Conservation (phyloP, 257 asterid species). For the Scutellaria baicalensis region DNA sequence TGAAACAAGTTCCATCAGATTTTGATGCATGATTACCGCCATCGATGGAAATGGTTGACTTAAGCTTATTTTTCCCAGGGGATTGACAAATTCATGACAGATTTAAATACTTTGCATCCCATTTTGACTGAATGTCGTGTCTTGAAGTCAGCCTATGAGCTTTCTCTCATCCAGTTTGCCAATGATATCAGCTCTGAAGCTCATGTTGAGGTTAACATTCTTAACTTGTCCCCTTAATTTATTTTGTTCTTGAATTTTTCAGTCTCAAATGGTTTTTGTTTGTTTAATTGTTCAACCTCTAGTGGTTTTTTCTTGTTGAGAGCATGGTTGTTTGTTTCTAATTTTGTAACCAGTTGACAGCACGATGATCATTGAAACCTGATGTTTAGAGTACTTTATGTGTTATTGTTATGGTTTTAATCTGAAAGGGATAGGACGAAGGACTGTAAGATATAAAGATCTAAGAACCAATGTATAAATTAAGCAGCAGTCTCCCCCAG, state of each 20-base stretch:
- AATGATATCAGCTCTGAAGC: slow-evolving; percentile 99
- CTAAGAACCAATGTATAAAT: not conserved
- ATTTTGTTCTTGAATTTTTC: not conserved
- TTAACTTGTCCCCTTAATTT: slow-evolving; percentile 3
- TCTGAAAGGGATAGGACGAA: not conserved
- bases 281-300: slow-evolving; percentile 6
- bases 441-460: too few species aligned
- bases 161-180: slow-evolving; percentile 85
- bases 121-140: slow-evolving; percentile 96
- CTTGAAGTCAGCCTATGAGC: slow-evolving; percentile 65
- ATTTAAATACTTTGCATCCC: slow-evolving; percentile 70
- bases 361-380: not conserved
- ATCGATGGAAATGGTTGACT: slow-evolving; percentile 3
- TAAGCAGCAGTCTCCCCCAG: not conserved
- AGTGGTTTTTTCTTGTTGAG: slow-evolving; percentile 11
- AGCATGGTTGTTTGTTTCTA: not conserved
- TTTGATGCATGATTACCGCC: not conserved
- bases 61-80: slow-evolving; percentile 47
- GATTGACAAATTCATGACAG: slow-evolving; percentile 61
- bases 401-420: not conserved
- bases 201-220: slow-evolving; percentile 74
- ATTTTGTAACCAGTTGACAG: not conserved
- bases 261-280: not conserved
- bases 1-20: not conserved
- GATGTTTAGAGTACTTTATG: not conserved